A percentile compares a stretch with the other conserved stretches of the same genome.
phyloP scores from a whole-genome alignment of 164 flowering plant genomes.

The Protea cynaroides region DNA sequence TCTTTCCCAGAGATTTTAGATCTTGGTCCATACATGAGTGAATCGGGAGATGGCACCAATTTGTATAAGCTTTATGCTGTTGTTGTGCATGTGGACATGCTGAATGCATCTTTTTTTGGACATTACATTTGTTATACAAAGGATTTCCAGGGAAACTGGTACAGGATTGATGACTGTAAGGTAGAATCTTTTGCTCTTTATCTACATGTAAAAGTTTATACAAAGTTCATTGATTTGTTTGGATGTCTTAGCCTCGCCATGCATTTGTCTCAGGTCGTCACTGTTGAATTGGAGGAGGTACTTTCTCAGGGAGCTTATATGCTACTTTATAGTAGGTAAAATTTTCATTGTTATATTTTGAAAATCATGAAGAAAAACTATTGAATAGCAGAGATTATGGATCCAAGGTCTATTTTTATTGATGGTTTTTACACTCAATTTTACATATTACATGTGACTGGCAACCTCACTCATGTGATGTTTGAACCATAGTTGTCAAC shows the following conservation, averaged over 20 bases:
- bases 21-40: slow-evolving; percentile 84
- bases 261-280: slow-evolving; percentile 16
- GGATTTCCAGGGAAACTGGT: slow-evolving; percentile 83
- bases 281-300: slow-evolving; percentile 84
- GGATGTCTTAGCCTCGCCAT: not conserved
- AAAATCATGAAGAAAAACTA: not conserved
- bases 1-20: slow-evolving; percentile 78
- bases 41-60: slow-evolving; percentile 48
- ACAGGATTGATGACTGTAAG: slow-evolving; percentile 86
- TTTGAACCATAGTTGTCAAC: too few relatives aligned
- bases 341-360: not conserved
- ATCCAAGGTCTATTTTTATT: not conserved
- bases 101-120: slow-evolving; percentile 95
- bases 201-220: not conserved
- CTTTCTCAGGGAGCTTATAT: slow-evolving; percentile 94
- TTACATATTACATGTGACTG: not conserved
- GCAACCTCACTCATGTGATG: not conserved
- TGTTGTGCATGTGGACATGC: slow-evolving; percentile 94
- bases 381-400: not conserved
- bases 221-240: not conserved
- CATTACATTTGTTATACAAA: slow-evolving; percentile 88
- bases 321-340: slow-evolving; percentile 91
- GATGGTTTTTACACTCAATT: not conserved
- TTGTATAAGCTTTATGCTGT: slow-evolving; percentile 85
- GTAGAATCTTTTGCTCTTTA: slow-evolving; percentile 25